Evolutionary conservation across 768 basidiomycete genomes (phyloP).

Genomic region (Cystofilobasidium bisporidii): DNA sequence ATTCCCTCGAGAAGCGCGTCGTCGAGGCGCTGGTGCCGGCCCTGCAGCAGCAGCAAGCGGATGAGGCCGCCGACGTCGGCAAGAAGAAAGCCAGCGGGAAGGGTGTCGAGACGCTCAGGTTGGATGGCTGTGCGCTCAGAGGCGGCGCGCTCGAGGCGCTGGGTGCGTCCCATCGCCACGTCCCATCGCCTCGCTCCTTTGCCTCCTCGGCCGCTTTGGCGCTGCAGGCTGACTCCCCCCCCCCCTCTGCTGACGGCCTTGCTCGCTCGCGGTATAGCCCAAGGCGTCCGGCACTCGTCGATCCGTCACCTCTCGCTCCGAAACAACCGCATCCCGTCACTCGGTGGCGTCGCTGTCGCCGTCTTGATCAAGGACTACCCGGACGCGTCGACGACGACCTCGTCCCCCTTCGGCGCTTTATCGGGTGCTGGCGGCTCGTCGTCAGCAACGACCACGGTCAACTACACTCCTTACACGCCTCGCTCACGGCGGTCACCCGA

Average conservation of each 20-base stretch:
- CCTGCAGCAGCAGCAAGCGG: neutral
- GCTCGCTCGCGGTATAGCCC: slow-evolving; percentile 46
- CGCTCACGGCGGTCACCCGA: slow-evolving; percentile 36
- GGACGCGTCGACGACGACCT: slow-evolving; percentile 45
- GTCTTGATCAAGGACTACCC: slow-evolving; percentile 93
- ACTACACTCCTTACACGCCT: slow-evolving; percentile 38
- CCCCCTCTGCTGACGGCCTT: neutral
- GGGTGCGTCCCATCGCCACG: slow-evolving; percentile 47
- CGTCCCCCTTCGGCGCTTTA: slow-evolving; percentile 19
- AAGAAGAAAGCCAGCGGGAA: neutral
- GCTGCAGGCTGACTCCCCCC: neutral
- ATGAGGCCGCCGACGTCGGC: neutral
- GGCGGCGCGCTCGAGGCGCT: slow-evolving; percentile 67
- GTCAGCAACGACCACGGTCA: too few species aligned
- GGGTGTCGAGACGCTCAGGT: slow-evolving; percentile 59
- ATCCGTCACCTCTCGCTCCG: slow-evolving; percentile 82
- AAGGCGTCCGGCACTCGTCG: slow-evolving; percentile 70
- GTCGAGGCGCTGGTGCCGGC: slow-evolving; percentile 65
- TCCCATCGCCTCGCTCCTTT: neutral
- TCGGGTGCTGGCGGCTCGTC: too few species aligned
- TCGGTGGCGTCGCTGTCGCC: slow-evolving; percentile 82
- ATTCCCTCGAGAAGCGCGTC: slow-evolving; percentile 68
- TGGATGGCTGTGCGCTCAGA: slow-evolving; percentile 76
- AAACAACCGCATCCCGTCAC: slow-evolving; percentile 71
- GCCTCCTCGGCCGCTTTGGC: neutral